These are phyloP conservation scores for Colletotrichum melonis DNA, from an alignment of 2,329 filamentous ascomycete species.

Conservation along the genomic window DNA sequence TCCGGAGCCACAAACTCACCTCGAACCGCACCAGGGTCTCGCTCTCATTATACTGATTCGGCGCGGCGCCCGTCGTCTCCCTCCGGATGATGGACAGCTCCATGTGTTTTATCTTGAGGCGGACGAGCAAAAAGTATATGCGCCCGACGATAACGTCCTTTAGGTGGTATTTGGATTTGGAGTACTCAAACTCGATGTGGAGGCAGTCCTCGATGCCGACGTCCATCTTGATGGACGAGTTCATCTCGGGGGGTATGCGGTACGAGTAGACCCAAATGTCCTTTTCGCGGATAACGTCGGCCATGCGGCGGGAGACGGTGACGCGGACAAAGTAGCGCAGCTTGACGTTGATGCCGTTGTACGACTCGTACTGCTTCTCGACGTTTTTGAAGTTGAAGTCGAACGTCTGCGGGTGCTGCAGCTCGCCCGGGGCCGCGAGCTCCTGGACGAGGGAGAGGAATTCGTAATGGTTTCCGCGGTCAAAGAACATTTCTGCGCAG, in stretches of 20 bases:
- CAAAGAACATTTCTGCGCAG: slow-evolving; percentile 95
- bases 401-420: slow-evolving; percentile 98
- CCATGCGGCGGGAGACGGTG: slow-evolving; percentile 96
- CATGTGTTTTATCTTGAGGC: slow-evolving; percentile 99
- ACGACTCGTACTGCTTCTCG: slow-evolving; percentile 99
- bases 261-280: slow-evolving; percentile 99
- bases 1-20: slow-evolving; percentile 56
- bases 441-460: slow-evolving; percentile 98
- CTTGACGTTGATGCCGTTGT: slow-evolving; percentile 99
- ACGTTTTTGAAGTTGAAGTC: slow-evolving; percentile 99
- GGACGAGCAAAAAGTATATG: slow-evolving; percentile 97
- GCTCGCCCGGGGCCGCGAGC: slow-evolving; percentile 94
- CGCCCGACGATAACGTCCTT: slow-evolving; percentile 99
- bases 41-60: slow-evolving; percentile 99
- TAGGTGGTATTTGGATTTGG: slow-evolving; percentile 98
- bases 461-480: slow-evolving; percentile 98
- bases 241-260: slow-evolving; percentile 97
- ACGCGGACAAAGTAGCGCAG: slow-evolving; percentile 98
- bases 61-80: slow-evolving; percentile 95
- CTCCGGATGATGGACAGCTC: slow-evolving; percentile 96
- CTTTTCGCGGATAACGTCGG: slow-evolving; percentile 98
- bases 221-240: slow-evolving; percentile 99
- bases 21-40: slow-evolving; percentile 98
- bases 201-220: slow-evolving; percentile 99
- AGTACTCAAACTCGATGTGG: slow-evolving; percentile 99